Conservation (phyloP, 768 basidiomycete species). For the Hypsizygus marmoreus region DNA sequence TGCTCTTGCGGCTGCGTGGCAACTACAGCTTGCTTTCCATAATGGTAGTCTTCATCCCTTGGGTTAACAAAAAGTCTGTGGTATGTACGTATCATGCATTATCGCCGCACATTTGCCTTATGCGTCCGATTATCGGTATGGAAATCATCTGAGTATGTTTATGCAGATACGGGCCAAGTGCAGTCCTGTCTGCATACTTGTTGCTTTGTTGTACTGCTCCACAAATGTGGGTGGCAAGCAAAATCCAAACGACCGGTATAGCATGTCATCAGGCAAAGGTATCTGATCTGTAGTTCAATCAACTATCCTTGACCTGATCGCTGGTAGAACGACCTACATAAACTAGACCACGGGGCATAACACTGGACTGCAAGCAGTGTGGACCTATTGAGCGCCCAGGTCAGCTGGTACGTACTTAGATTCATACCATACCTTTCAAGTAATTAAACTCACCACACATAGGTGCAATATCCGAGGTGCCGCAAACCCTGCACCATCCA, state of each 20-base stretch:
- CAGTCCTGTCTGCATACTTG: slow-evolving; percentile 3
- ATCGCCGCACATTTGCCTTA: background rate
- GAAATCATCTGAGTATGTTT: too few species aligned
- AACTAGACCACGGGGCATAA: slow-evolving; percentile 2
- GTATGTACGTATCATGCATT: background rate
- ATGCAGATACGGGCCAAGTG: background rate
- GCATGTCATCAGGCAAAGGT: too few species aligned
- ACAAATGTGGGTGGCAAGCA: slow-evolving; percentile 10
- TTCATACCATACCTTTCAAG: slow-evolving; percentile 13
- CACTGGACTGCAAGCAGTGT: background rate
- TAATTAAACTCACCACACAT: slow-evolving; percentile 7
- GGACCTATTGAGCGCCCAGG: slow-evolving; percentile 4
- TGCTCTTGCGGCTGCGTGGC: too few species aligned
- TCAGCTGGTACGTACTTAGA: slow-evolving; percentile 16
- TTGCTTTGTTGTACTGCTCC: slow-evolving; percentile 8
- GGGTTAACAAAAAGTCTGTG: too few species aligned
- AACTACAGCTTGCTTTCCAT: too few species aligned
- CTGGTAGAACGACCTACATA: slow-evolving; percentile 5
- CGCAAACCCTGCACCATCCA: slow-evolving; percentile 10
- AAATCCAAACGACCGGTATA: too few species aligned
- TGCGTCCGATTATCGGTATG: slow-evolving; percentile 3
- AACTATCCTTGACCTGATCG: slow-evolving; percentile 4
- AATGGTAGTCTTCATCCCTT: too few species aligned
- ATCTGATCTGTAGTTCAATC: too few species aligned
- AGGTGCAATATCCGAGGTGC: slow-evolving; percentile 10